Percentiles rank a stretch among this genome's conserved stretches.
These are phyloP conservation scores for Areca catechu DNA, from an alignment of 176 grass and related monocot species.

Conservation along the genomic window DNA sequence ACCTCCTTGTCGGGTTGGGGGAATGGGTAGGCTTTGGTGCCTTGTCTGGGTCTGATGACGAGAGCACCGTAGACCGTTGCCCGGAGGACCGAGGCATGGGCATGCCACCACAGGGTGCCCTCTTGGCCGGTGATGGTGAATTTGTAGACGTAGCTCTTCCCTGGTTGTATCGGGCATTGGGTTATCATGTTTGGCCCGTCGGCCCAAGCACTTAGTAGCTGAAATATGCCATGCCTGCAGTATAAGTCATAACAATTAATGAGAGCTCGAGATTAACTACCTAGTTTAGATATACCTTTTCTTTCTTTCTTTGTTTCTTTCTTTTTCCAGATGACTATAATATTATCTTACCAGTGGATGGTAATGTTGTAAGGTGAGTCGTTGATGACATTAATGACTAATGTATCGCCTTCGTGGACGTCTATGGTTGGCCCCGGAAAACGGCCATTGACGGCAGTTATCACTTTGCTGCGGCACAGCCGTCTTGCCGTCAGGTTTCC, in stretches of 20 bases:
- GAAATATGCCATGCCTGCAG: slow-evolving; percentile 2
- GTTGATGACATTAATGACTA: slow-evolving; percentile 11
- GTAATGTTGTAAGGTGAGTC: slow-evolving; percentile 11
- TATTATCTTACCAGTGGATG: slow-evolving; percentile 13
- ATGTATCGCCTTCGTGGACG: slow-evolving; percentile 4
- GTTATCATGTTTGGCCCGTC: slow-evolving; percentile 11
- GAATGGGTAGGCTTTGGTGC: background rate
- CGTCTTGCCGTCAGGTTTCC: slow-evolving; percentile 1
- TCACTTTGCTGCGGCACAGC: background rate
- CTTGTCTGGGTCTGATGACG: background rate
- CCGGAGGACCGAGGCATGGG: background rate
- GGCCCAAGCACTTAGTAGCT: background rate
- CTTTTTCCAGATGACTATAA: background rate
- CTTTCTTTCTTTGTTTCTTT: no score
- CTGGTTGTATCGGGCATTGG: slow-evolving; percentile 2
- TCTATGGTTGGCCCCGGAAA: slow-evolving; percentile 9
- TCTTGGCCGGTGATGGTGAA: background rate
- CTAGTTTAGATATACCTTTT: no score
- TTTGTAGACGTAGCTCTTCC: background rate
- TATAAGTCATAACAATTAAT: no score
- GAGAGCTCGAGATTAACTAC: no score
- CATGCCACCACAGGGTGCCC: slow-evolving; percentile 10
- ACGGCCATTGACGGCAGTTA: slow-evolving; percentile 10
- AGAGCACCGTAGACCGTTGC: slow-evolving; percentile 9
- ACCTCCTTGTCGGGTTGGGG: background rate